phyloP scores from a whole-genome alignment of 495 filamentous ascomycete species.

The Diplogelasinospora grovesii region DNA sequence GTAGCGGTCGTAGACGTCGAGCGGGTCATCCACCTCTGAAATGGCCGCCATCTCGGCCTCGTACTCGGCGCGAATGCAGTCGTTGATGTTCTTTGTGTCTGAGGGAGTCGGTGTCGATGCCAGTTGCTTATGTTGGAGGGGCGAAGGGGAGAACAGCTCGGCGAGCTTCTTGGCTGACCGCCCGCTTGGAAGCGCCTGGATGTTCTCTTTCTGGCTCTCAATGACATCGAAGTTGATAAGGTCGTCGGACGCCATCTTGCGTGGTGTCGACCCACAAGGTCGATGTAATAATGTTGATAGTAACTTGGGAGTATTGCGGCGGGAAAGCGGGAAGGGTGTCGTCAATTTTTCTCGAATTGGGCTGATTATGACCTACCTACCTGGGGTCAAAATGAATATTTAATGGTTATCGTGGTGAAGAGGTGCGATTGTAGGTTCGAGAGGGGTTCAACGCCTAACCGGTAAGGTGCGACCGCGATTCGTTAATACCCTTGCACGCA shows the following conservation, averaged over 20 bases:
- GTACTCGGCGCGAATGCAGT: slow-evolving; percentile 72
- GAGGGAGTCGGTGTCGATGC: slow-evolving; percentile 54
- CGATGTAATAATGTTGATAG: not conserved
- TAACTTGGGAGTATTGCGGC: no score
- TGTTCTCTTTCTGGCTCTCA: slow-evolving; percentile 95
- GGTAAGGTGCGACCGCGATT: not conserved
- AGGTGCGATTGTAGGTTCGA: no score
- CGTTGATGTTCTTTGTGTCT: slow-evolving; percentile 69
- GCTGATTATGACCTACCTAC: no score
- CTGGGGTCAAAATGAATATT: no score
- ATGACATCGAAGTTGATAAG: slow-evolving; percentile 89
- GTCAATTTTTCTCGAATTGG: no score
- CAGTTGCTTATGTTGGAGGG: slow-evolving; percentile 44
- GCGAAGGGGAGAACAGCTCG: slow-evolving; percentile 68
- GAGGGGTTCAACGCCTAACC: no score
- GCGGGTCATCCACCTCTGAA: slow-evolving; percentile 84
- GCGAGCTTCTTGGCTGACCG: slow-evolving; percentile 85
- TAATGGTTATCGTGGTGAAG: no score
- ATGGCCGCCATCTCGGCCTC: slow-evolving; percentile 74
- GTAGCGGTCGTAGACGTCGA: slow-evolving; percentile 94
- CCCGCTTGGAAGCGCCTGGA: slow-evolving; percentile 84
- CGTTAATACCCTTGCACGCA: not conserved
- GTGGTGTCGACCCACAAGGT: not conserved
- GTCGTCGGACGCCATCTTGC: slow-evolving; percentile 44
- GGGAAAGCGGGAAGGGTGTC: no score